Conservation (phyloP, 306 rosid species). For the Rosa lucieae region DNA sequence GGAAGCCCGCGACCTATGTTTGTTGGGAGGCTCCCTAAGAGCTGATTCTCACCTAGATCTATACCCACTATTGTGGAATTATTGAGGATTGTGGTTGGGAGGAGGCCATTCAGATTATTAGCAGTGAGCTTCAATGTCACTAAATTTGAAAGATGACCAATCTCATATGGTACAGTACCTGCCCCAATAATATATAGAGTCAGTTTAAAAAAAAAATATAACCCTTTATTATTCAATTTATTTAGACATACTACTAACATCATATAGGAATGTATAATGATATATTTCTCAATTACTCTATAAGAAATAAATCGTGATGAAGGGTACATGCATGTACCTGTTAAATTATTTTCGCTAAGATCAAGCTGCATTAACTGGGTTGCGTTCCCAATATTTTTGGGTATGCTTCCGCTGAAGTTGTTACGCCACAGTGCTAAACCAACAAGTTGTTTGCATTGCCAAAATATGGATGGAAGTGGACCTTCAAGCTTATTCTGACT, state of each 20-base stretch:
- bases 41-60: background rate
- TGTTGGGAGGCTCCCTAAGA: background rate
- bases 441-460: background rate
- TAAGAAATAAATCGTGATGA: no score
- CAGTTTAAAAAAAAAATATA: no score
- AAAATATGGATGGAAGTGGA: background rate
- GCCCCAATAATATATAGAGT: background rate
- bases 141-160: background rate
- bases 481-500: background rate
- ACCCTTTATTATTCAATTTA: no score
- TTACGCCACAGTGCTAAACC: background rate
- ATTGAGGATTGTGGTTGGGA: background rate
- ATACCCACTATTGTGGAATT: background rate
- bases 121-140: accelerated
- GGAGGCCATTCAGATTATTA: background rate
- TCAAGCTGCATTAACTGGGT: no score
- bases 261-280: no score
- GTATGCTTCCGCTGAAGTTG: background rate
- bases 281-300: no score
- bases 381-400: background rate
- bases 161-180: background rate
- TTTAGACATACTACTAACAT: no score
- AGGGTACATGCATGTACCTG: background rate
- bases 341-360: no score
- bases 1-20: background rate